Conservation (phyloP, 306 rosid species). For the Echinosophora koreensis region DNA sequence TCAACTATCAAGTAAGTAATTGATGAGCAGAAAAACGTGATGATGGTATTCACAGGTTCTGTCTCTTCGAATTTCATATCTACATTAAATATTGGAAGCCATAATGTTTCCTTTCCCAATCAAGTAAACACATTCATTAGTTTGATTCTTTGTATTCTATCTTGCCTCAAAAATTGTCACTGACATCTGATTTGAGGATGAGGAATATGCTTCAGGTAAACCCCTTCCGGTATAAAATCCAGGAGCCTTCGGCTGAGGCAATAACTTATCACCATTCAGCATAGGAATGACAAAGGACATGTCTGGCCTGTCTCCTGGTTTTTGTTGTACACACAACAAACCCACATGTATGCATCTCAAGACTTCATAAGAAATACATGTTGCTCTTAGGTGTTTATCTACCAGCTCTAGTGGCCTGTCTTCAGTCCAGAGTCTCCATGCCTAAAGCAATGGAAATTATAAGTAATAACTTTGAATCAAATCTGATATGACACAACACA, state of each 20-base stretch:
- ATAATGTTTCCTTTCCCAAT: not conserved
- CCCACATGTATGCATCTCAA: slow-evolving; percentile 30
- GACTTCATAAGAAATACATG: slow-evolving; percentile 8
- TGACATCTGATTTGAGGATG: slow-evolving; percentile 26
- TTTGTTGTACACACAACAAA: slow-evolving; percentile 41
- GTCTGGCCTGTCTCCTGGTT: slow-evolving; percentile 35
- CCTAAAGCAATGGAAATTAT: slow-evolving; percentile 7
- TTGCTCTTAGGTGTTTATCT: slow-evolving; percentile 22
- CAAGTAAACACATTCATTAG: not conserved
- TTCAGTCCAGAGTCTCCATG: slow-evolving; percentile 48
- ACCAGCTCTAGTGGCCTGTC: slow-evolving; percentile 33
- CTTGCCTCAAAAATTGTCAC: slow-evolving; percentile 33
- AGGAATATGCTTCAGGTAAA: not conserved
- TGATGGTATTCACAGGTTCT: too few species aligned
- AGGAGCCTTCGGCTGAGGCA: slow-evolving; percentile 27
- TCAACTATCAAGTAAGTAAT: not conserved
- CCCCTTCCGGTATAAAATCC: slow-evolving; percentile 30
- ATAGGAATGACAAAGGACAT: slow-evolving; percentile 34
- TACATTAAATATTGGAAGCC: not conserved
- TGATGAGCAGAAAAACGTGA: not conserved
- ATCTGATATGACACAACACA: not conserved
- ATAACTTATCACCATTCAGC: slow-evolving; percentile 41
- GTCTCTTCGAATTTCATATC: not conserved
- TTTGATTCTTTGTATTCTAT: slow-evolving; percentile 11
- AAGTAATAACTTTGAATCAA: not conserved